phyloP scores from a whole-genome alignment of 768 basidiomycete species.

The Boletales sp. region DNA sequence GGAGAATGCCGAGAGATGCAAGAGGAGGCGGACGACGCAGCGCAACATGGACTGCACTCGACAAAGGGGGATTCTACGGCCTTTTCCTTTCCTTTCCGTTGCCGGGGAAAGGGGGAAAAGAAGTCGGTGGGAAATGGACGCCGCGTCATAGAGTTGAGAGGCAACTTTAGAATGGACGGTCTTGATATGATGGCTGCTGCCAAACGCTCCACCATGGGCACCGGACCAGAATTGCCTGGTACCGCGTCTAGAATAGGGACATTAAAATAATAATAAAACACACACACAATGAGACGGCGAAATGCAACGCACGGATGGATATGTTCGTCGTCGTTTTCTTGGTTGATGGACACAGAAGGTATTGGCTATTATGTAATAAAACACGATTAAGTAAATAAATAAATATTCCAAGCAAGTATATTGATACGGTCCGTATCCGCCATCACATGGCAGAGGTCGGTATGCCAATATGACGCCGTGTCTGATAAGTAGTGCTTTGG shows the following conservation, averaged over 20 bases:
- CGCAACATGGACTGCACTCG: slow-evolving; percentile 28
- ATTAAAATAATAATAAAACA: too few species aligned
- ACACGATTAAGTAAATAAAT: slow-evolving; percentile 1
- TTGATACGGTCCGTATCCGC: slow-evolving; percentile 3
- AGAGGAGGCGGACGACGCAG: slow-evolving; percentile 40
- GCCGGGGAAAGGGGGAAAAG: slow-evolving; percentile 52
- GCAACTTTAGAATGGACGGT: slow-evolving; percentile 25
- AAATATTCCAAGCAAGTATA: not conserved
- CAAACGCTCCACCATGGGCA: slow-evolving; percentile 64
- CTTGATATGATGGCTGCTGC: slow-evolving; percentile 48
- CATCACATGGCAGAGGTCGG: slow-evolving; percentile 1
- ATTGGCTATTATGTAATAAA: slow-evolving; percentile 19
- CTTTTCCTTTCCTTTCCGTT: slow-evolving; percentile 53
- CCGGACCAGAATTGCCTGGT: slow-evolving; percentile 1
- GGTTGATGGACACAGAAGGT: too few species aligned
- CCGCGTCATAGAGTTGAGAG: slow-evolving; percentile 28
- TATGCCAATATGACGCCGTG: too few species aligned
- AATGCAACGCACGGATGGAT: too few species aligned
- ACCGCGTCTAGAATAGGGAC: too few species aligned
- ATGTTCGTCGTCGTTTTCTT: not conserved
- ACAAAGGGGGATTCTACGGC: slow-evolving; percentile 27
- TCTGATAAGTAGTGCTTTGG: too few species aligned
- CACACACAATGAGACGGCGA: too few species aligned
- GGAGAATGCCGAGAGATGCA: slow-evolving; percentile 45
- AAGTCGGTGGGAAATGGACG: slow-evolving; percentile 43